phyloP scores from a whole-genome alignment of 2,329 filamentous ascomycete genomes.

The Cladobotryum mycophilum region DNA sequence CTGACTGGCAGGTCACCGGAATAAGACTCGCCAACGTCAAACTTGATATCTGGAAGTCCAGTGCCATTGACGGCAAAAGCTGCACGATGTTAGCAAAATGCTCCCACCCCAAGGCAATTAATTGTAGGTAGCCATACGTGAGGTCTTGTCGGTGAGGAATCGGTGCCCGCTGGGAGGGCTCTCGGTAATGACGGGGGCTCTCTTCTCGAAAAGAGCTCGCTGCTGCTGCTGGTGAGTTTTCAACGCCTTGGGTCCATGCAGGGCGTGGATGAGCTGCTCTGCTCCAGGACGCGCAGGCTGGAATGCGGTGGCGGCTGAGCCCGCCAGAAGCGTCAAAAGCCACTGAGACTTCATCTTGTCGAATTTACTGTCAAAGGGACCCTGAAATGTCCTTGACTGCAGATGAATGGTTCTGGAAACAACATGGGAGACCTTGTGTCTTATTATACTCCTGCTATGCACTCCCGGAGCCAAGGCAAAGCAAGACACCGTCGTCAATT shows the following conservation, averaged over 20 bases:
- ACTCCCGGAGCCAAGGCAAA: no score
- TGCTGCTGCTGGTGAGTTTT: neutral
- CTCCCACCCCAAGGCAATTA: neutral
- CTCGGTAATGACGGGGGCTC: neutral
- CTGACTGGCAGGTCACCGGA: slow-evolving; percentile 55
- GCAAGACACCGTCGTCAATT: no score
- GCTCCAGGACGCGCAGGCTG: neutral
- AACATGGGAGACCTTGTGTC: no score
- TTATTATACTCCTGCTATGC: no score
- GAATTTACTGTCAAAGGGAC: neutral
- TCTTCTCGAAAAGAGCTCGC: neutral
- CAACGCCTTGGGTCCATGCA: neutral
- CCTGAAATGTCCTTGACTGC: no score
- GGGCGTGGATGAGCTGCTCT: neutral
- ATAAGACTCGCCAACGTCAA: slow-evolving; percentile 62
- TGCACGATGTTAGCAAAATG: slow-evolving; percentile 20
- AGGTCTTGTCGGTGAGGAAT: neutral
- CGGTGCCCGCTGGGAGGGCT: neutral
- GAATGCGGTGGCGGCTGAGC: neutral
- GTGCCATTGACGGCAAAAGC: slow-evolving; percentile 60
- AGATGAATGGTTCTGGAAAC: no score
- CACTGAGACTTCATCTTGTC: slow-evolving; percentile 4
- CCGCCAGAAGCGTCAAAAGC: neutral
- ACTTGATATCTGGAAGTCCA: slow-evolving; percentile 60
- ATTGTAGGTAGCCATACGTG: neutral